These are phyloP conservation scores for Parsonsia alboflavescens DNA, from an alignment of 257 asterid genomes.

Conservation along the genomic window DNA sequence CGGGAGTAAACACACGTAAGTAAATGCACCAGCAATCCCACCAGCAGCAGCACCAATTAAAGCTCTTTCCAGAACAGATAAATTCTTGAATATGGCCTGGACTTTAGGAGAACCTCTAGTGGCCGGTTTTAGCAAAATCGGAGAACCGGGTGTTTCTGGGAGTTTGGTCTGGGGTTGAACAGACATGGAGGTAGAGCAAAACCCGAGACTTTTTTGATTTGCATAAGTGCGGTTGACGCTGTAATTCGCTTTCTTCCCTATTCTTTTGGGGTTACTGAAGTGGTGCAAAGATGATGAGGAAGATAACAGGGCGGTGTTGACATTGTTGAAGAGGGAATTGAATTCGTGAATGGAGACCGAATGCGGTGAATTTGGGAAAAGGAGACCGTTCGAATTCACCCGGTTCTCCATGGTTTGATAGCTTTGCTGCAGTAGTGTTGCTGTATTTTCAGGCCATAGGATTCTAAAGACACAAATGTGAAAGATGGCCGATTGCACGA, in stretches of 20 bases:
- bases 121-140: constrained; percentile 58
- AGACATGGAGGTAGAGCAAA: constrained; percentile 64
- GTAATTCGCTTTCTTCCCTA: constrained; percentile 10
- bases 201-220: constrained; percentile 22
- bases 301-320: constrained; percentile 50
- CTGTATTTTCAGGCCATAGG: too few relatives aligned
- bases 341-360: constrained; percentile 35
- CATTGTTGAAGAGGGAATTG: constrained; percentile 64
- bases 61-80: constrained; percentile 76
- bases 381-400: constrained; percentile 37
- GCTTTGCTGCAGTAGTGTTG: too few relatives aligned
- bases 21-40: constrained; percentile 94
- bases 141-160: constrained; percentile 32
- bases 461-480: too few relatives aligned
- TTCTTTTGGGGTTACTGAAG: constrained; percentile 19
- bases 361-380: constrained; percentile 30
- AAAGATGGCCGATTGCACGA: too few relatives aligned
- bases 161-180: constrained; percentile 25
- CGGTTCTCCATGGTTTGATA: constrained; percentile 45
- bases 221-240: constrained; percentile 4
- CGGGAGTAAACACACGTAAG: constrained; percentile 89
- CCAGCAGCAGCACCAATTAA: constrained; percentile 77
- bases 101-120: constrained; percentile 51
- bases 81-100: constrained; percentile 63
- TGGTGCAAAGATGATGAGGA: constrained; percentile 21